Evolutionary conservation across 371 early-diverging fungal genomes (phyloP).

Genomic region (Parasitella parasitica): DNA sequence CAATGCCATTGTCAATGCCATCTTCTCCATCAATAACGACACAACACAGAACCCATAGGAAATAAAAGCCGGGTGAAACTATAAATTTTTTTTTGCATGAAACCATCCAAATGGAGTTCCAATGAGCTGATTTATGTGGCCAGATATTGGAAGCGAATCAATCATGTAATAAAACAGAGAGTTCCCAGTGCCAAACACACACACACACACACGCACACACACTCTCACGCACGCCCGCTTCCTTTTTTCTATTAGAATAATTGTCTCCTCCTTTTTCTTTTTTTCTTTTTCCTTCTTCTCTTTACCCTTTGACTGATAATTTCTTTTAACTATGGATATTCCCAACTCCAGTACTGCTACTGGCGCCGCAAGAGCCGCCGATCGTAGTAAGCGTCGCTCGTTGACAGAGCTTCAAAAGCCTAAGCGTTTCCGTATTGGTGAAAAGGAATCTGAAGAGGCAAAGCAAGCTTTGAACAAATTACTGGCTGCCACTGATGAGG

Average conservation of each 20-base stretch:
- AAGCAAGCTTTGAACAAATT: constrained; percentile 39
- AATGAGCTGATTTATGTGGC: not conserved
- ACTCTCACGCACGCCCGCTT: not conserved
- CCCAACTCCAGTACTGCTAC: constrained; percentile 41
- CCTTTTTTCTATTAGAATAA: constrained; percentile 3
- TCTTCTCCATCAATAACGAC: constrained; percentile 40
- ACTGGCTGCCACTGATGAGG: constrained; percentile 25
- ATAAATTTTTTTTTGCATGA: constrained; percentile 9
- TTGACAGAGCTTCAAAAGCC: constrained; percentile 31
- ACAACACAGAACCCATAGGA: constrained; percentile 9
- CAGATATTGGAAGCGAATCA: not conserved
- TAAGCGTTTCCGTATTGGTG: constrained; percentile 41
- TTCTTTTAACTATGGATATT: constrained; percentile 23
- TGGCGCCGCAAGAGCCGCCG: constrained; percentile 40
- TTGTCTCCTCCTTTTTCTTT: constrained; percentile 8
- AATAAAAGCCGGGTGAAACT: not conserved
- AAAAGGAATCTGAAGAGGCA: constrained; percentile 43
- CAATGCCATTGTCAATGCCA: constrained; percentile 47
- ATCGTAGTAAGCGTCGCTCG: constrained; percentile 35
- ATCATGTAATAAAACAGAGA: not conserved
- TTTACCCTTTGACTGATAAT: not conserved
- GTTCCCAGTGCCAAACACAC: not conserved
- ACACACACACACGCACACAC: too few species aligned
- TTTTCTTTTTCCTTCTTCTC: not conserved
- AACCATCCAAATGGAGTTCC: constrained; percentile 7